phyloP scores from a whole-genome alignment of 306 rosid species.

The Castanospermum australe region DNA sequence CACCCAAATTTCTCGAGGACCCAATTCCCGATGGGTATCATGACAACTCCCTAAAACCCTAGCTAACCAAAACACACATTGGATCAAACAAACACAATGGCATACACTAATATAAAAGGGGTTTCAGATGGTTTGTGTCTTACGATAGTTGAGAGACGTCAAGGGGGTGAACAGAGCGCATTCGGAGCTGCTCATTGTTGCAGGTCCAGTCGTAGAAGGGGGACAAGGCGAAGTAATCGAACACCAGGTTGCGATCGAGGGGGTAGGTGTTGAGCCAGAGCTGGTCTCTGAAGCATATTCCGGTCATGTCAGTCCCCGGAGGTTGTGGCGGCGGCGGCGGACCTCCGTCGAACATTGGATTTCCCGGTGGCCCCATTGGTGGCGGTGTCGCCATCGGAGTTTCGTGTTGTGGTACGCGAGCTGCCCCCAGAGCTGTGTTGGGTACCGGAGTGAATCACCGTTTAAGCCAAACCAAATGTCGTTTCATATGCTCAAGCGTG shows the following conservation, averaged over 20 bases:
- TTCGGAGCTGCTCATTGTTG: slow-evolving; percentile 88
- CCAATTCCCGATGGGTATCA: background rate
- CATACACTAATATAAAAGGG: background rate
- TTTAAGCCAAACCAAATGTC: background rate
- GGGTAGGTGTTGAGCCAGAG: slow-evolving; percentile 90
- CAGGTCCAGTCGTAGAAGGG: slow-evolving; percentile 93
- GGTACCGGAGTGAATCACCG: background rate
- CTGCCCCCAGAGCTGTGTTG: background rate
- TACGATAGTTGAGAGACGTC: slow-evolving; percentile 77
- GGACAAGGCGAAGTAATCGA: slow-evolving; percentile 92
- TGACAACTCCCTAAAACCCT: slow-evolving; percentile 1
- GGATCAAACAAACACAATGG: background rate
- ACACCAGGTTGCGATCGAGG: slow-evolving; percentile 85
- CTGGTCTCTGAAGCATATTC: slow-evolving; percentile 92
- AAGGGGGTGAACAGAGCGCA: slow-evolving; percentile 91
- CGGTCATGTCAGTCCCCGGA: slow-evolving; percentile 95
- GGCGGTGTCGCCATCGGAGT: slow-evolving; percentile 57
- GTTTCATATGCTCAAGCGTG: too few relatives aligned
- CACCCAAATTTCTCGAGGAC: background rate
- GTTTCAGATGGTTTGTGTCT: background rate
- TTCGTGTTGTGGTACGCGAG: background rate
- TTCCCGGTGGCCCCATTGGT: slow-evolving; percentile 43
- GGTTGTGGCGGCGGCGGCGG: slow-evolving; percentile 49
- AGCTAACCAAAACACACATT: background rate
- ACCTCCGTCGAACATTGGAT: slow-evolving; percentile 54